These are phyloP conservation scores for Diaporthe velutina DNA, from an alignment of 2,329 filamentous ascomycete genomes.

Conservation along the genomic window DNA sequence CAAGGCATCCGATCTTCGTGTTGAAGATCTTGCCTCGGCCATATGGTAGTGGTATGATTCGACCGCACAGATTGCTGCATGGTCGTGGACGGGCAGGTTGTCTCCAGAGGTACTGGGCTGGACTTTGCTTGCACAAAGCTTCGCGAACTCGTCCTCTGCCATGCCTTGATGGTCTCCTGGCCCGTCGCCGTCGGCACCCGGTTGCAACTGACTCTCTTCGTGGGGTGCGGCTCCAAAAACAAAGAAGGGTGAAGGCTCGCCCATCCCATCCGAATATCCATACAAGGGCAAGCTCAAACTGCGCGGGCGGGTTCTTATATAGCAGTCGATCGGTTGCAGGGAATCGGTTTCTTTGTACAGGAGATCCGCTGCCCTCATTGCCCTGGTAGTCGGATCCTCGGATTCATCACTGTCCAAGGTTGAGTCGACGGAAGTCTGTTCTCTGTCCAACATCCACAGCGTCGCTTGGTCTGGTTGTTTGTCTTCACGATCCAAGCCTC, in stretches of 20 bases:
- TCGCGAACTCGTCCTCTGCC: slow-evolving; percentile 1
- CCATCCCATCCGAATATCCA: slow-evolving; percentile 57
- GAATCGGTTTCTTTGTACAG: slow-evolving; percentile 68
- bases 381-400: slow-evolving; percentile 64
- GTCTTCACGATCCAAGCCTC: slow-evolving; percentile 30
- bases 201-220: slow-evolving; percentile 6
- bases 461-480: slow-evolving; percentile 30
- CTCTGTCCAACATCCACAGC: slow-evolving; percentile 31
- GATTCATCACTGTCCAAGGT: slow-evolving; percentile 38
- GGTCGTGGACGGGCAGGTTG: background rate
- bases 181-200: background rate
- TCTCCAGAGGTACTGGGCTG: background rate
- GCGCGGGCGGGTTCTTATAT: slow-evolving; percentile 54
- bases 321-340: slow-evolving; percentile 63
- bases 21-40: slow-evolving; percentile 15
- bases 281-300: slow-evolving; percentile 65
- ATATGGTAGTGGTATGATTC: slow-evolving; percentile 47
- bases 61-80: slow-evolving; percentile 51
- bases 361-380: slow-evolving; percentile 71
- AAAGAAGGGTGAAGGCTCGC: slow-evolving; percentile 61
- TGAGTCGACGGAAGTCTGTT: slow-evolving; percentile 37
- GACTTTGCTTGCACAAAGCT: background rate
- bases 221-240: slow-evolving; percentile 56
- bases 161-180: background rate
- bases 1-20: slow-evolving; percentile 50